Conservation (phyloP, 2,329 filamentous ascomycete genomes). For the Fusarium brevicatenulatum region DNA sequence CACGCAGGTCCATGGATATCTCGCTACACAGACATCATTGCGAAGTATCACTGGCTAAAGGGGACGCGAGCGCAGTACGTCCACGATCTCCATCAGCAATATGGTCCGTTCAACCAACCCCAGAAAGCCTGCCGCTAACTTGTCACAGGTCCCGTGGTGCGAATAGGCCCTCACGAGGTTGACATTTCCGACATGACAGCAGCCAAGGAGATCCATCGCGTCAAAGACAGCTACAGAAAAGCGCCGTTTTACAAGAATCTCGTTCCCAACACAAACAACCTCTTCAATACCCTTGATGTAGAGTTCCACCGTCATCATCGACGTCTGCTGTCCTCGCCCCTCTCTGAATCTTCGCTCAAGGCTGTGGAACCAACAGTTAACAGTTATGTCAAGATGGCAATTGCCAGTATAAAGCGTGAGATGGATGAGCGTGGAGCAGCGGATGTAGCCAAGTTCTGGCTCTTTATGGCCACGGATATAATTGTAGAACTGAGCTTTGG, state of each 20-base stretch:
- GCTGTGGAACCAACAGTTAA: not conserved
- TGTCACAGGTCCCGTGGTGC: not conserved
- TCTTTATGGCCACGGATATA: not conserved
- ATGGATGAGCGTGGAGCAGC: not conserved
- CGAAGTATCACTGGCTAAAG: not conserved
- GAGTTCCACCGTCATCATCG: not conserved
- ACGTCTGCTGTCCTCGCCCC: not conserved
- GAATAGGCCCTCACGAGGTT: not conserved
- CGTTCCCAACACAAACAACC: not conserved
- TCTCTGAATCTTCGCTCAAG: not conserved
- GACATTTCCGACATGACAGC: not conserved
- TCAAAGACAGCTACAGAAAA: not conserved
- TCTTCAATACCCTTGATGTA: not conserved
- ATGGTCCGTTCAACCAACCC: not conserved
- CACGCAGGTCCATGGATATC: not conserved
- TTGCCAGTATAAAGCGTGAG: not conserved
- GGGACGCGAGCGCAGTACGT: not conserved
- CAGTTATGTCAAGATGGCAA: not conserved
- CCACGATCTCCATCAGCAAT: not conserved
- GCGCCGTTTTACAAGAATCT: not conserved
- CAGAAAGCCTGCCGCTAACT: accelerated
- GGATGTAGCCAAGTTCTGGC: not conserved
- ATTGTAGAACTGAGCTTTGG: not conserved
- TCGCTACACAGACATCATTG: not conserved
- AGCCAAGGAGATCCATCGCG: not conserved